phyloP scores from a whole-genome alignment of 805 yeast species.

The Monosporozyma yasuniensis region DNA sequence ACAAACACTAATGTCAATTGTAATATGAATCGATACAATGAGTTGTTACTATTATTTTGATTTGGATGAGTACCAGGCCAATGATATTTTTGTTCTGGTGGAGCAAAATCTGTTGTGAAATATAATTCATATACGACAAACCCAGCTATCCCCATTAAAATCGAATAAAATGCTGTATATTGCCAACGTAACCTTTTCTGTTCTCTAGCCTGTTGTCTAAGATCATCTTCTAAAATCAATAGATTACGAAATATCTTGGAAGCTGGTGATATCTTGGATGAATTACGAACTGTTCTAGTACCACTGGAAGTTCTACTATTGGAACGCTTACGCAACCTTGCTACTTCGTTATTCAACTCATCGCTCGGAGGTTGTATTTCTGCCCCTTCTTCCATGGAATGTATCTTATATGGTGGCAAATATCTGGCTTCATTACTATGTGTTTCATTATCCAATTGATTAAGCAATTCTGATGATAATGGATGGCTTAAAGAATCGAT shows the following conservation, averaged over 20 bases:
- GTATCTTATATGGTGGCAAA: neutral
- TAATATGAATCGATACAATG: slow-evolving; percentile 31
- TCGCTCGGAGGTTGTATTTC: neutral
- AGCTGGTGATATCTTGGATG: slow-evolving; percentile 37
- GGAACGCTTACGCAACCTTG: neutral
- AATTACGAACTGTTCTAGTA: slow-evolving; percentile 13
- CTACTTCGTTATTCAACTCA: neutral
- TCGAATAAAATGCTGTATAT: slow-evolving; percentile 33
- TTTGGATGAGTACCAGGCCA: neutral
- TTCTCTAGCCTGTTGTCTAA: slow-evolving; percentile 71
- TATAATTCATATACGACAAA: slow-evolving; percentile 34
- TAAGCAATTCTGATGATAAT: neutral
- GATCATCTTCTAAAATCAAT: slow-evolving; percentile 74
- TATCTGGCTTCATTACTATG: neutral
- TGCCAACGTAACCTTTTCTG: slow-evolving; percentile 53
- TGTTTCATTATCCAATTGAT: neutral
- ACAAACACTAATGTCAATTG: slow-evolving; percentile 11
- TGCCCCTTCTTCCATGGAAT: neutral
- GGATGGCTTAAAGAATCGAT: neutral
- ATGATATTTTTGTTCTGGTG: neutral
- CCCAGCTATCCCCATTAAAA: slow-evolving; percentile 35
- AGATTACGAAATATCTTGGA: slow-evolving; percentile 76
- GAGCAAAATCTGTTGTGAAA: slow-evolving; percentile 8
- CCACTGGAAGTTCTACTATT: slow-evolving; percentile 17
- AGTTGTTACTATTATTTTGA: slow-evolving; percentile 13